Conservation (phyloP, 257 asterid genomes). For the Solanum bulbocastanum region DNA sequence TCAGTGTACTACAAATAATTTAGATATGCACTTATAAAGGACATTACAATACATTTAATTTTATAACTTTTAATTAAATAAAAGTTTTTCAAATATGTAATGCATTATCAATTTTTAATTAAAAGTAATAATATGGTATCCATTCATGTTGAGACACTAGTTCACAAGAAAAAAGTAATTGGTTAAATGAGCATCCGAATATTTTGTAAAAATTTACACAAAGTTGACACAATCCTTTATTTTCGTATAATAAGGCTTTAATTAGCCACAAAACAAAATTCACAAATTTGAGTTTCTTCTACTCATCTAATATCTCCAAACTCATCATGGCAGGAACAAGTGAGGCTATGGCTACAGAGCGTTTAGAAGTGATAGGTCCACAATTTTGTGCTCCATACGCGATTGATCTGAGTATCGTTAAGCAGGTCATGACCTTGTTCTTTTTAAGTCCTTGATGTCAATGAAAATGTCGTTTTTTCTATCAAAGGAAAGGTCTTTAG, state of each 20-base stretch:
- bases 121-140: not conserved
- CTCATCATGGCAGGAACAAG: not conserved
- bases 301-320: not conserved
- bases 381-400: constrained; percentile 63
- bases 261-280: not conserved
- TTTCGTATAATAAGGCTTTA: not conserved
- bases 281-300: not conserved
- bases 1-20: no score
- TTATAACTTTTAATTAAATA: not conserved
- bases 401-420: constrained; percentile 42
- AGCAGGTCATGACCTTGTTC: constrained; percentile 29
- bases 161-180: not conserved
- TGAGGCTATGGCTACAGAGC: not conserved
- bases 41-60: not conserved
- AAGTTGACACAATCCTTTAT: not conserved
- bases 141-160: not conserved
- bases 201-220: not conserved
- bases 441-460: constrained; percentile 33
- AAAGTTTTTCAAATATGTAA: not conserved
- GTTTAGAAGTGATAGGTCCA: constrained; percentile 45
- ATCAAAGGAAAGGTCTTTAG: constrained; percentile 55
- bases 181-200: not conserved
- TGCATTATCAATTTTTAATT: not conserved
- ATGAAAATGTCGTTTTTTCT: constrained; percentile 55
- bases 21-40: no score